Percentiles rank a stretch among this genome's conserved stretches.
These are phyloP conservation scores for Buxus sempervirens DNA, from an alignment of 164 flowering plant genomes.

Conservation along the genomic window DNA sequence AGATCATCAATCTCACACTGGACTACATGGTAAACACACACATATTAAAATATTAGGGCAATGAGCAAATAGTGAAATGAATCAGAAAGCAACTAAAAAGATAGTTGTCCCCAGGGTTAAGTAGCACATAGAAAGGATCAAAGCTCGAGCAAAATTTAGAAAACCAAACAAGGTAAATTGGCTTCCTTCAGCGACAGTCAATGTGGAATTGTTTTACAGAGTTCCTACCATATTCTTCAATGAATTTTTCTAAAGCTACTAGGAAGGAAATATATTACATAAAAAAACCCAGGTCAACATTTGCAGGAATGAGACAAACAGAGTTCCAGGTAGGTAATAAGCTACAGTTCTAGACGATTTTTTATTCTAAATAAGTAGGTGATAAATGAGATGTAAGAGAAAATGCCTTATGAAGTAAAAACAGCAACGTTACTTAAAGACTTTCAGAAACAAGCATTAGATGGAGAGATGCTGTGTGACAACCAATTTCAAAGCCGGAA, in stretches of 20 bases:
- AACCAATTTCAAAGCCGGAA: constrained; percentile 1
- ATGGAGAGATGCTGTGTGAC: background rate
- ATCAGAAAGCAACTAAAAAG: background rate
- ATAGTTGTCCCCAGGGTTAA: background rate
- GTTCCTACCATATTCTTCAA: constrained; percentile 10
- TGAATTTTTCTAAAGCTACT: constrained; percentile 5
- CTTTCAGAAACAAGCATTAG: background rate
- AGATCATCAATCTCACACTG: background rate
- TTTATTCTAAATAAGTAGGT: constrained; percentile 18
- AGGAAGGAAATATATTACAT: constrained; percentile 6
- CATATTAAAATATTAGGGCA: background rate
- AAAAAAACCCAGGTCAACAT: constrained; percentile 1
- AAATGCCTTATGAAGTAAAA: constrained; percentile 12
- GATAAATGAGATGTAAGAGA: constrained; percentile 7
- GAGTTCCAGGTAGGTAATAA: constrained; percentile 6
- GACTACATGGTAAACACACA: background rate
- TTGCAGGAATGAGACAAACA: constrained; percentile 10
- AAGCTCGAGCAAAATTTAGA: background rate
- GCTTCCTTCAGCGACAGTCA: background rate
- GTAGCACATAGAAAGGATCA: constrained; percentile 1
- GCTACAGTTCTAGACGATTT: constrained; percentile 9
- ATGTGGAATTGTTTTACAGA: constrained; percentile 7
- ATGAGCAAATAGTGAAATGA: background rate
- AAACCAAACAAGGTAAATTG: background rate
- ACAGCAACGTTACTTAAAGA: constrained; percentile 19